Evolutionary conservation across 495 filamentous ascomycete genomes (phyloP).

Genomic region (Trichoderma virens): DNA sequence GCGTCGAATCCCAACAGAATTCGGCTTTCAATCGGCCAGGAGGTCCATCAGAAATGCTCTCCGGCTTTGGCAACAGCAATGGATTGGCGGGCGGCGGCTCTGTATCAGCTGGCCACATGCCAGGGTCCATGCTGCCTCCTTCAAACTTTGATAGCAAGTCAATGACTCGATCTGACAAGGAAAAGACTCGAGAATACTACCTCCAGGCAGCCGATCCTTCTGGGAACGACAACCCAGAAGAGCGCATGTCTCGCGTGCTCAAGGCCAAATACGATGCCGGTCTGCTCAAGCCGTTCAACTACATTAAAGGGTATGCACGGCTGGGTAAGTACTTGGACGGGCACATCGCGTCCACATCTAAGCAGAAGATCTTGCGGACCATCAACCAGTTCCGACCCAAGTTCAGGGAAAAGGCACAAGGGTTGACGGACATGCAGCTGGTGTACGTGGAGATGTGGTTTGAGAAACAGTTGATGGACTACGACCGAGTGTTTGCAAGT

Average conservation of each 20-base stretch:
- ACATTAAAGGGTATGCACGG: conserved; percentile 89
- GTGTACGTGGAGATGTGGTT: conserved; percentile 98
- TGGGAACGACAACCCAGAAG: conserved; percentile 83
- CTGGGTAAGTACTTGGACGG: conserved; percentile 84
- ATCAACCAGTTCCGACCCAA: conserved; percentile 89
- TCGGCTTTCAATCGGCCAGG: conserved; percentile 10
- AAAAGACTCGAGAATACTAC: conserved; percentile 71
- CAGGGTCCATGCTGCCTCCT: conserved; percentile 37
- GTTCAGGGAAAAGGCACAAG: conserved; percentile 91
- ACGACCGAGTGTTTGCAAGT: conserved; percentile 95
- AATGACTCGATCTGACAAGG: conserved; percentile 64
- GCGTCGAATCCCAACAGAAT: conserved; percentile 43
- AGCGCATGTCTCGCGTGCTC: conserved; percentile 90
- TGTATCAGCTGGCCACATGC: conserved; percentile 28
- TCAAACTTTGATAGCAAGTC: conserved; percentile 41
- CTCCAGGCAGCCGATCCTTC: conserved; percentile 93
- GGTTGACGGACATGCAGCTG: conserved; percentile 82
- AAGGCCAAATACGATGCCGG: conserved; percentile 94
- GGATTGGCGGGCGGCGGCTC: not conserved
- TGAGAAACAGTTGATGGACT: conserved; percentile 87
- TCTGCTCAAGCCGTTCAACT: conserved; percentile 92
- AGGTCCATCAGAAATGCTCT: conserved; percentile 1
- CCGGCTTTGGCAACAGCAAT: not conserved
- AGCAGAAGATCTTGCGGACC: conserved; percentile 82
- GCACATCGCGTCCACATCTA: conserved; percentile 68